These are phyloP conservation scores for Lepidium campestre DNA, from an alignment of 441 rosid species.

Conservation along the genomic window DNA sequence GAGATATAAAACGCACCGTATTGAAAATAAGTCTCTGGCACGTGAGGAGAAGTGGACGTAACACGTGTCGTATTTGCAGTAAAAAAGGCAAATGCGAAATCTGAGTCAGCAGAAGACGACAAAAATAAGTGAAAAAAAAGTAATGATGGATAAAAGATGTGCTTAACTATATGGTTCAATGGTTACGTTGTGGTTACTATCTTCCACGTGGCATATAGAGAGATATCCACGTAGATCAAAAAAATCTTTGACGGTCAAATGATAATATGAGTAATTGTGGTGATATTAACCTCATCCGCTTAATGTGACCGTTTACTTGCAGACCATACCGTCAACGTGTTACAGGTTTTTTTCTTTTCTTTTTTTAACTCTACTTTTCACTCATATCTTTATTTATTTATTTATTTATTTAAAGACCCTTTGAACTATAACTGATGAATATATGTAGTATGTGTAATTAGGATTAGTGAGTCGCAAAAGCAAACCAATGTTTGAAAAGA, in stretches of 20 bases:
- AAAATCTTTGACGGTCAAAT: constrained; percentile 6
- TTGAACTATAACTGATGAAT: too few relatives aligned
- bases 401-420: too few relatives aligned
- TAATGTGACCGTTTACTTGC: constrained; percentile 17
- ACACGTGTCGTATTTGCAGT: neutral
- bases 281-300: neutral
- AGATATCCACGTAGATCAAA: neutral
- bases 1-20: constrained; percentile 12
- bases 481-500: too few relatives aligned
- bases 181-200: constrained; percentile 6
- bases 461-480: too few relatives aligned
- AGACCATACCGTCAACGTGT: constrained; percentile 29
- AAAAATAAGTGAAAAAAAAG: neutral
- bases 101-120: constrained; percentile 26
- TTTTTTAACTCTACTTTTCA: neutral
- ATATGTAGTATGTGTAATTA: too few relatives aligned
- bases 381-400: neutral
- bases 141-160: constrained; percentile 7
- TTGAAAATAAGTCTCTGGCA: neutral
- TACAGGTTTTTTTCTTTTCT: neutral
- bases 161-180: constrained; percentile 10
- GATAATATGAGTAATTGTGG: constrained; percentile 14
- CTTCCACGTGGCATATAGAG: neutral
- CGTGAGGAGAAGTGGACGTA: neutral
- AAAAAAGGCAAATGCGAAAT: neutral